Evolutionary conservation across 2,329 filamentous ascomycete genomes (phyloP).

Genomic region (Immersiporthe knoxdaviesiana): DNA sequence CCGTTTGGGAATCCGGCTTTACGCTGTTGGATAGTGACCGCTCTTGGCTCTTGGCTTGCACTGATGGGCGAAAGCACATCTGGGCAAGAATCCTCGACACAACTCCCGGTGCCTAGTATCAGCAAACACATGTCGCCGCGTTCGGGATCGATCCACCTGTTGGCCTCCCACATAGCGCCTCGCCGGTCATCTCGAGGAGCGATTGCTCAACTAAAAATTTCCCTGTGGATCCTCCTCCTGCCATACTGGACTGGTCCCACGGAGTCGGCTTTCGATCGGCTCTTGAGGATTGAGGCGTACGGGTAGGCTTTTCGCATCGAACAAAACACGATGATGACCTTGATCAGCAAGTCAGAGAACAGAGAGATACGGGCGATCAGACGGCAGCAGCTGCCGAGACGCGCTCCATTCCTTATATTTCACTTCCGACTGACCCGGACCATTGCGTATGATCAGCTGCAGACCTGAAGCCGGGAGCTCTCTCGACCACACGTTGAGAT

Average conservation of each 20-base stretch:
- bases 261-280: neutral
- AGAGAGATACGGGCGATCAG: neutral
- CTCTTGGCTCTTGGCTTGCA: neutral
- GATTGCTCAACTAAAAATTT: neutral
- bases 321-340: neutral
- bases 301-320: neutral
- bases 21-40: neutral
- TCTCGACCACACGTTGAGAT: neutral
- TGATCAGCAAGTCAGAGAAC: neutral
- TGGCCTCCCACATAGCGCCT: neutral
- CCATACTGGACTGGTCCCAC: neutral
- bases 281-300: neutral
- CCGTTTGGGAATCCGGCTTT: neutral
- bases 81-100: neutral
- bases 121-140: neutral
- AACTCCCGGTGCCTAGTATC: neutral
- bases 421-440: neutral
- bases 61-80: neutral
- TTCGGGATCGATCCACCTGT: neutral
- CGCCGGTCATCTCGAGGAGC: neutral
- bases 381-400: constrained; percentile 17
- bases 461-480: neutral
- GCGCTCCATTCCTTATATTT: neutral
- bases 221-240: neutral
- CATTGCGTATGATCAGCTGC: neutral